Conservation (phyloP, 495 filamentous ascomycete species). For the Penicillium coffeae region DNA sequence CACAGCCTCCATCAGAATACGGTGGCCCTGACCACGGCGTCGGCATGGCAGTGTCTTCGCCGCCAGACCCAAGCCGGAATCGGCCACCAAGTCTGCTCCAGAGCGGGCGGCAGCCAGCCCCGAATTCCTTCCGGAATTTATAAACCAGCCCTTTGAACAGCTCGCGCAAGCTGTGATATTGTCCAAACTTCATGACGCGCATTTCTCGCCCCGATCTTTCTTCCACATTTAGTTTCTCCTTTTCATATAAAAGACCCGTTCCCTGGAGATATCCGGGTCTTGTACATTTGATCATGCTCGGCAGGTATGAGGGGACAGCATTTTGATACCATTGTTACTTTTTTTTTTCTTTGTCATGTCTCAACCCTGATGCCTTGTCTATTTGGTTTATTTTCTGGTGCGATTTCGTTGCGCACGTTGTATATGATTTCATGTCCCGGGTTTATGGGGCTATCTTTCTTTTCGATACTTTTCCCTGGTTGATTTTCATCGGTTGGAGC, state of each 20-base stretch:
- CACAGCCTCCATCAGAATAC: conserved; percentile 22
- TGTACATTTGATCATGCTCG: background rate
- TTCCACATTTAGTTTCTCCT: background rate
- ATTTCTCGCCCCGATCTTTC: background rate
- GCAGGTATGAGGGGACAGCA: background rate
- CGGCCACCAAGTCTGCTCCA: conserved; percentile 44
- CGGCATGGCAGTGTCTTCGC: background rate
- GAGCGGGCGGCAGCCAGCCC: conserved; percentile 37
- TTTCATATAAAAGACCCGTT: background rate
- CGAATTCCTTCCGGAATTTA: conserved; percentile 32
- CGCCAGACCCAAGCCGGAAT: conserved; percentile 11
- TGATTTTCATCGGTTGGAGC: no score
- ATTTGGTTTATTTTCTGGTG: background rate
- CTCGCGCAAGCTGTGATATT: no score
- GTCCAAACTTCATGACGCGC: background rate
- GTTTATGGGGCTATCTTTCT: background rate
- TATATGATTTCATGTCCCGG: conserved; percentile 5
- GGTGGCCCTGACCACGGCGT: conserved; percentile 7
- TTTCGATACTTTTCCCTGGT: background rate
- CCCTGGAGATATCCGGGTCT: background rate
- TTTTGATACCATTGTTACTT: conserved; percentile 7
- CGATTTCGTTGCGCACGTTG: background rate
- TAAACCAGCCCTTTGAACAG: no score
- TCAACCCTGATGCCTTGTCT: background rate
- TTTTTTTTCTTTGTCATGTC: background rate